phyloP scores from a whole-genome alignment of 2,329 filamentous ascomycete genomes.

The Pseudohalonectria lignicola region DNA sequence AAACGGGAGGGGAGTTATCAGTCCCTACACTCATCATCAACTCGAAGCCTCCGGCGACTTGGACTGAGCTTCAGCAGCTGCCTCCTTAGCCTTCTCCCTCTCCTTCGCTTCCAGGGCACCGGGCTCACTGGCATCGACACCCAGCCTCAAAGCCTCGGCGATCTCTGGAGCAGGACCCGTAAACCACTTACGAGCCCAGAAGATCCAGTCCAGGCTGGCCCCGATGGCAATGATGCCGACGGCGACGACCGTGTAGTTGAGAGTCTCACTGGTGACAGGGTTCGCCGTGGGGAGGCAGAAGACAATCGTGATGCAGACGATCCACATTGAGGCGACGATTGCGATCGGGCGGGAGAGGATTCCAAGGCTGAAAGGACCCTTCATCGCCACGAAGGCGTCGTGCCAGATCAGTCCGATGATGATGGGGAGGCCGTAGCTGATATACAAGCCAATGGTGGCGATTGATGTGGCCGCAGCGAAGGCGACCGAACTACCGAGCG shows the following conservation, averaged over 20 bases:
- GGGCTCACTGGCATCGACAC: conserved; percentile 34
- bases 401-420: conserved; percentile 41
- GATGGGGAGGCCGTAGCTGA: conserved; percentile 47
- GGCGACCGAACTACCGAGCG: conserved; percentile 41
- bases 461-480: conserved; percentile 48
- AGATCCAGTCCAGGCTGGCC: conserved; percentile 33
- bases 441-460: conserved; percentile 46
- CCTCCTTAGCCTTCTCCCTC: conserved; percentile 16
- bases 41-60: not conserved
- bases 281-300: conserved; percentile 47
- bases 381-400: conserved; percentile 31
- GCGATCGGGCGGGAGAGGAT: conserved; percentile 34
- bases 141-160: conserved; percentile 33
- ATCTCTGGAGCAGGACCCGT: conserved; percentile 43
- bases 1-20: too few species aligned
- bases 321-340: conserved; percentile 35
- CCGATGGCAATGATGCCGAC: conserved; percentile 44
- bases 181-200: conserved; percentile 44
- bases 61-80: not conserved
- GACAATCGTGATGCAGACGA: conserved; percentile 41
- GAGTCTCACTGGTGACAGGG: conserved; percentile 41
- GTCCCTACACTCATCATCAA: too few species aligned
- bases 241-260: conserved; percentile 49
- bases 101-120: conserved; percentile 26
- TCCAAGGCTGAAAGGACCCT: conserved; percentile 44